Evolutionary conservation across 2,329 filamentous ascomycete genomes (phyloP).

Genomic region (Cladosporium sp.): DNA sequence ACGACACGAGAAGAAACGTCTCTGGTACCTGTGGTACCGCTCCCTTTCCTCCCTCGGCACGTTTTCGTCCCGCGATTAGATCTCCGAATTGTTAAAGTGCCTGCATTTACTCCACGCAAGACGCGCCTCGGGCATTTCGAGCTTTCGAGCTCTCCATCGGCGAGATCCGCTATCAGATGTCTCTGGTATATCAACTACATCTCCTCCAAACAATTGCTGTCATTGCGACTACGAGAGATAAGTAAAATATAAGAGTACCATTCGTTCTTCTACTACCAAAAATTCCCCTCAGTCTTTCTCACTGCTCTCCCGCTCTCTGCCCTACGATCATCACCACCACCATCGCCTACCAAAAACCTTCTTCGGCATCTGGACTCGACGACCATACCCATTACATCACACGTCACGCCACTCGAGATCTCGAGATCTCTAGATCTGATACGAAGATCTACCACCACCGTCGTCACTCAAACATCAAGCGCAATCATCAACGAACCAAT

Average conservation of each 20-base stretch:
- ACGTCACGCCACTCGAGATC: neutral
- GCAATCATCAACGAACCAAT: no score
- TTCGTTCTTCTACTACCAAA: neutral
- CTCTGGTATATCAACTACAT: neutral
- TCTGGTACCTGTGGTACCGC: no score
- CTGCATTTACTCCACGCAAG: neutral
- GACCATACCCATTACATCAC: neutral
- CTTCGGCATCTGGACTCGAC: neutral
- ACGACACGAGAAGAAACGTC: neutral
- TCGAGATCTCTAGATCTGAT: neutral
- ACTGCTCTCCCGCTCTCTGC: neutral
- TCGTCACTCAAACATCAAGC: no score
- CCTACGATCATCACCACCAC: neutral
- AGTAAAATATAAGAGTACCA: neutral
- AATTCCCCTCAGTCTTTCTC: neutral
- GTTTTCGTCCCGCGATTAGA: neutral
- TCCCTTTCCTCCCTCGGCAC: neutral
- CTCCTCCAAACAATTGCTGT: neutral
- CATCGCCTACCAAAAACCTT: neutral
- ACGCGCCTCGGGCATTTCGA: neutral
- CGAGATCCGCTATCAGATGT: constrained; percentile 3
- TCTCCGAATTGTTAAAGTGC: neutral
- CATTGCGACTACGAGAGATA: neutral
- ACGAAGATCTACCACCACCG: no score
- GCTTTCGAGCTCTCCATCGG: neutral